These are phyloP conservation scores for Akebia trifoliata DNA, from an alignment of 164 flowering plant genomes.

Conservation along the genomic window DNA sequence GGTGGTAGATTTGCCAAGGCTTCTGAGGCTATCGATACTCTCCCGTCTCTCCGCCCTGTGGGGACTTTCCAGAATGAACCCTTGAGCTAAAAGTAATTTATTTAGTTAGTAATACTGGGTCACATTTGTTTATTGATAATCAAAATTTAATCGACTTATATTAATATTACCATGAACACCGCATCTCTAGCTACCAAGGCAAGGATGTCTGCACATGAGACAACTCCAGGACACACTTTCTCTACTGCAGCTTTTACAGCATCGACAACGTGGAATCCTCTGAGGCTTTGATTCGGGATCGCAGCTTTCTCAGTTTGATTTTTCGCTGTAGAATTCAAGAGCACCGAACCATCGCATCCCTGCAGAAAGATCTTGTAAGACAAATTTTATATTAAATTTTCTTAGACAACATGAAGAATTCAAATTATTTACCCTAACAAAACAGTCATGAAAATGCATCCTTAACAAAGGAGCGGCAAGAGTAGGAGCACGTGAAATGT, in stretches of 20 bases:
- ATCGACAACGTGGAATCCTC: conserved; percentile 53
- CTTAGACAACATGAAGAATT: background rate
- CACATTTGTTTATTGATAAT: background rate
- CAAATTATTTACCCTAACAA: conserved; percentile 36
- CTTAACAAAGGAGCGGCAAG: conserved; percentile 45
- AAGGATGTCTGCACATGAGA: conserved; percentile 50
- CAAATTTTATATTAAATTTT: background rate
- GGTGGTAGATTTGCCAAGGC: conserved; percentile 36
- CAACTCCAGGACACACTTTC: conserved; percentile 47
- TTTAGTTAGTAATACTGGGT: background rate
- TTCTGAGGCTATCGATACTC: conserved; percentile 33
- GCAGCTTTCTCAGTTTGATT: conserved; percentile 46
- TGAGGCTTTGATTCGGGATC: conserved; percentile 32
- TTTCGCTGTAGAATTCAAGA: conserved; percentile 35
- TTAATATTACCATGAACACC: conserved; percentile 26
- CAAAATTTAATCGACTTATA: background rate
- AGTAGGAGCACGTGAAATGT: conserved; percentile 27
- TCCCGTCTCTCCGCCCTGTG: conserved; percentile 70
- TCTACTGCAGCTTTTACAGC: conserved; percentile 41
- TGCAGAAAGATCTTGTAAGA: conserved; percentile 16
- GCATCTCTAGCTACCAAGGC: conserved; percentile 58
- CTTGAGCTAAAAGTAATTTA: conserved; percentile 18
- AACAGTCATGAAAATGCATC: conserved; percentile 62
- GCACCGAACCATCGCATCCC: conserved; percentile 74
- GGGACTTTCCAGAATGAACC: conserved; percentile 48